Evolutionary conservation across 371 early-diverging fungal genomes (phyloP).

Genomic region (Polyrhizophydium stewartii): DNA sequence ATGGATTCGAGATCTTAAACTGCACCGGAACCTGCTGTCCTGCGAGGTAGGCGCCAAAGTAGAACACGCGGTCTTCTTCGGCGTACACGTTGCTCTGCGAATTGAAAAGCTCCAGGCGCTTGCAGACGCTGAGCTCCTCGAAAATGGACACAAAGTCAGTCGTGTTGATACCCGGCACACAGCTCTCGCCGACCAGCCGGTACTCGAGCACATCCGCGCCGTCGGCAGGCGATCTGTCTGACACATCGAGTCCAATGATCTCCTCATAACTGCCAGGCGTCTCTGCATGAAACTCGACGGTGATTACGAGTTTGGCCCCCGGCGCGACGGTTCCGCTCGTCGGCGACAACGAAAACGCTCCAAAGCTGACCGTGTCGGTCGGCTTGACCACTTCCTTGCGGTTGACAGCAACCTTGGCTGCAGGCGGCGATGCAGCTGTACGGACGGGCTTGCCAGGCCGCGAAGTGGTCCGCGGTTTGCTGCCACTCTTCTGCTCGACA

Average conservation of each 20-base stretch:
- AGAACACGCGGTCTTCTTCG: constrained; percentile 51
- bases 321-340: constrained; percentile 39
- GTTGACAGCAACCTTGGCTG: constrained; percentile 24
- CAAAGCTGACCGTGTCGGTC: constrained; percentile 44
- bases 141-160: constrained; percentile 49
- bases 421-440: constrained; percentile 35
- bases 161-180: constrained; percentile 53
- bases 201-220: constrained; percentile 48
- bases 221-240: constrained; percentile 42
- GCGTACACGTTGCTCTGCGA: constrained; percentile 43
- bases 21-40: constrained; percentile 47
- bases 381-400: constrained; percentile 44
- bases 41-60: constrained; percentile 49
- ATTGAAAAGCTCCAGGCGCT: constrained; percentile 44
- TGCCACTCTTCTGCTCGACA: constrained; percentile 20
- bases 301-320: constrained; percentile 47
- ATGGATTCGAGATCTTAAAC: constrained; percentile 54
- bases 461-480: constrained; percentile 11
- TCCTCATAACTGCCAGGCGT: constrained; percentile 49
- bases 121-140: constrained; percentile 52
- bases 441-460: constrained; percentile 27
- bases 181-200: constrained; percentile 47
- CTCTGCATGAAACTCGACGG: constrained; percentile 56
- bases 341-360: constrained; percentile 53
- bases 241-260: constrained; percentile 49